Evolutionary conservation across 1,284 basidiomycete genomes (phyloP).

Genomic region (Wolfiporia cocos): DNA sequence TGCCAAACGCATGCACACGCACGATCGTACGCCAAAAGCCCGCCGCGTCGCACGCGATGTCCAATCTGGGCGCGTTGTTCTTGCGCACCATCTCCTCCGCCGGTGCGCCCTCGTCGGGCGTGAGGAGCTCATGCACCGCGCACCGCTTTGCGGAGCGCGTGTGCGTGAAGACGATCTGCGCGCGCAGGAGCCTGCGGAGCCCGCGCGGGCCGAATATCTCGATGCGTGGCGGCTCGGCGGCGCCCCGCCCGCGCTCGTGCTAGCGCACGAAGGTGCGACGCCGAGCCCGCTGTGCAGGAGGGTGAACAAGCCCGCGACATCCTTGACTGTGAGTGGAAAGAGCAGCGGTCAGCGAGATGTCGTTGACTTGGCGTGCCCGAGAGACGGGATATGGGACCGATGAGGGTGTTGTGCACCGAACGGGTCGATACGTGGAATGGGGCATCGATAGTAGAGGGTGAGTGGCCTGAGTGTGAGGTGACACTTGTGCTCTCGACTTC

Average conservation of each 20-base stretch:
- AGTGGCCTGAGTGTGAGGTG: no score
- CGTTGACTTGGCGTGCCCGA: no score
- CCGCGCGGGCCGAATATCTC: conserved; percentile 85
- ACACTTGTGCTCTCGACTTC: no score
- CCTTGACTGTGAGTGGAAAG: conserved; percentile 53
- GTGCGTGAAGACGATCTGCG: conserved; percentile 64
- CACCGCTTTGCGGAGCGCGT: conserved; percentile 63
- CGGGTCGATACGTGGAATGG: no score
- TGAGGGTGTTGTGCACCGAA: no score
- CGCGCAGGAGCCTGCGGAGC: conserved; percentile 74
- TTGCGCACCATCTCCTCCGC: conserved; percentile 40
- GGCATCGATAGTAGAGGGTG: no score
- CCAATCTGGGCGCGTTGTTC: conserved; percentile 63
- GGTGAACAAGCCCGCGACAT: conserved; percentile 76
- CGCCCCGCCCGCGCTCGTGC: conserved; percentile 1
- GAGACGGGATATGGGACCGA: no score
- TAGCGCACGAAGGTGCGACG: conserved; percentile 3
- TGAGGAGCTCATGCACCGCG: conserved; percentile 79
- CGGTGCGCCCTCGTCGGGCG: conserved; percentile 47
- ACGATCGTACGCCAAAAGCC: conserved; percentile 69
- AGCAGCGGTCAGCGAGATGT: no score
- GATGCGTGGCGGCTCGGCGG: conserved; percentile 37
- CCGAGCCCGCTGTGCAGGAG: conserved; percentile 63
- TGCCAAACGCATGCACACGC: conserved; percentile 11
- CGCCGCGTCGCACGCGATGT: conserved; percentile 55